phyloP scores from a whole-genome alignment of 2,329 filamentous ascomycete genomes.

The Apiospora pterosperma region DNA sequence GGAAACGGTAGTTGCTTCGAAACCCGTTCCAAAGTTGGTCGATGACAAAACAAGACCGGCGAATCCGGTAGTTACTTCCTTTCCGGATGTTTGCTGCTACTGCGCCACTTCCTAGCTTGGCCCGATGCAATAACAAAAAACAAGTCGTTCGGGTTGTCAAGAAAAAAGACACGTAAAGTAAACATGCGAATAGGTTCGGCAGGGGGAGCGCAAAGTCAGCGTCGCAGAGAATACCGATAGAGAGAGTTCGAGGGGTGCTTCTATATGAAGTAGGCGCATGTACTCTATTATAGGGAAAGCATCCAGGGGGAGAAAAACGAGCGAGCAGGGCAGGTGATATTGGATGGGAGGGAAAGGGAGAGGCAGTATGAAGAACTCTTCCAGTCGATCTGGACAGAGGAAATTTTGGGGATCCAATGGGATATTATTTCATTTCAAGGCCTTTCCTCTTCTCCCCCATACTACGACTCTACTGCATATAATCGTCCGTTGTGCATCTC shows the following conservation, averaged over 20 bases:
- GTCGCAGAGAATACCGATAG: background rate
- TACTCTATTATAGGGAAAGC: background rate
- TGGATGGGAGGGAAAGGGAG: background rate
- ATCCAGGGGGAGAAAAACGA: background rate
- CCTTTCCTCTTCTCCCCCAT: background rate
- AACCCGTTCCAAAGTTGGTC: background rate
- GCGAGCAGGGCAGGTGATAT: background rate
- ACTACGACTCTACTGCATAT: background rate
- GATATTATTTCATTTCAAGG: conserved; percentile 1
- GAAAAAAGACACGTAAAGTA: background rate
- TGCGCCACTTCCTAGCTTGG: background rate
- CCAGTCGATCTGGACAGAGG: background rate
- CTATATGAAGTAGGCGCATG: background rate
- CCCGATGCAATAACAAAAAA: background rate
- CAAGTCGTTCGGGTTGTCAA: background rate
- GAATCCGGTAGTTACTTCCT: background rate
- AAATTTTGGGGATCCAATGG: background rate
- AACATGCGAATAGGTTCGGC: background rate
- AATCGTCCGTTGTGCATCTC: background rate
- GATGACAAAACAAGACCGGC: background rate
- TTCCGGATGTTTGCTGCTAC: background rate
- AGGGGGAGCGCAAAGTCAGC: background rate
- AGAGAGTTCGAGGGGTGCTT: background rate
- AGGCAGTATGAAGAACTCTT: background rate
- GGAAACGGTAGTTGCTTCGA: background rate